phyloP scores from a whole-genome alignment of 148 eudicot genomes.

The Camellia granthamiana region DNA sequence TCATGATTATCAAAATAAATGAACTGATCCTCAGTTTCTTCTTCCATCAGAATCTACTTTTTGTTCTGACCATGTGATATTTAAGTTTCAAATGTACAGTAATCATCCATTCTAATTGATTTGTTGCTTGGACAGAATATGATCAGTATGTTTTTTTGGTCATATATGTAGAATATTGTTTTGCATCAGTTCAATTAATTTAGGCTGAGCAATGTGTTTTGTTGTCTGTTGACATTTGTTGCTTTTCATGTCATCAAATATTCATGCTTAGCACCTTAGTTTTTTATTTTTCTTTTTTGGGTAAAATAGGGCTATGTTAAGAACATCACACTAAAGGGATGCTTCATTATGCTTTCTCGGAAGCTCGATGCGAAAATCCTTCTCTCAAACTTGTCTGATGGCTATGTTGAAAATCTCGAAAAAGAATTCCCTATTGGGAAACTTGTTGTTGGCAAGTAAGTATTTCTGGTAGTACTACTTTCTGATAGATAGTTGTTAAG shows the following conservation, averaged over 20 bases:
- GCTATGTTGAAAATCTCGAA: slow-evolving; percentile 62
- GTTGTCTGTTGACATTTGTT: background rate
- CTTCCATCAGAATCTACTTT: too few species aligned
- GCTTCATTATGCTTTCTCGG: slow-evolving; percentile 83
- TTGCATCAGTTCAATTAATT: background rate
- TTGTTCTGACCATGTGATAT: too few species aligned
- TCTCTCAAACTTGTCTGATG: slow-evolving; percentile 76
- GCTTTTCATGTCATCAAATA: background rate
- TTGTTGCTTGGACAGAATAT: background rate
- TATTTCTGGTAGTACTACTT: background rate
- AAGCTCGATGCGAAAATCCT: slow-evolving; percentile 75
- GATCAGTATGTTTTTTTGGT: background rate
- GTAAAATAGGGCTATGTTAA: slow-evolving; percentile 71
- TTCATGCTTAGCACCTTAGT: background rate
- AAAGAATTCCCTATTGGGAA: slow-evolving; percentile 83
- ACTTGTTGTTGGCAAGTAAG: slow-evolving; percentile 76
- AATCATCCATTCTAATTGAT: background rate
- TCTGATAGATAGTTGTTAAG: background rate
- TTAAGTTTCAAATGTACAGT: too few species aligned
- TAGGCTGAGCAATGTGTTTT: slow-evolving; percentile 3
- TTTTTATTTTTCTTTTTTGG: background rate
- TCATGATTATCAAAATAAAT: background rate
- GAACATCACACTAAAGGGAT: slow-evolving; percentile 72
- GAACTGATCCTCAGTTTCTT: too few species aligned
- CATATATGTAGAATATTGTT: background rate